Base-by-base conservation (phyloP, 192 early-diverging fungal species). In the Rhizophagus sp. region DNA sequence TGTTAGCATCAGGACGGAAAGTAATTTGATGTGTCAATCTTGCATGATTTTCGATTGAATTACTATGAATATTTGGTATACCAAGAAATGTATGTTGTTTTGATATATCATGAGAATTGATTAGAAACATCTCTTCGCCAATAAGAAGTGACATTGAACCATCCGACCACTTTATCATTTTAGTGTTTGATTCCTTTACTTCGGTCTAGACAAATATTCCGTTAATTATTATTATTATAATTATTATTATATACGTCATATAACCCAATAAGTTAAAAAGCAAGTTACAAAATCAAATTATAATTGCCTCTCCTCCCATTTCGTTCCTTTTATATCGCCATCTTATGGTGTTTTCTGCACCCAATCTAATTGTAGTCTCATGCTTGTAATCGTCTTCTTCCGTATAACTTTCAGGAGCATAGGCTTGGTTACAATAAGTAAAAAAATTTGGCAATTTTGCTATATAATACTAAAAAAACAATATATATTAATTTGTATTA, bases 91-190 rank as follows among this genome's bases (percentile, higher is more conserved):
- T 87, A 67, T 93, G 88, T 36, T 88, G 83, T 47, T 88, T 82
- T 25, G 72, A 79, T 63, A 90, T 85, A 10, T 85, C 72, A 25
- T 91, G 90, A 41, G 85, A 70, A 33, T 79, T 84, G 30, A 91
- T 90, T 78, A 94, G 92, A 86, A 94, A 95, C 64, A 90, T 83
- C 76, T 96, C 94, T 44, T 89, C 84, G 15, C 93, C 94, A 27
- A 96, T 80, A 5, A 94, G 83, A 12, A 96, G 79, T 4, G 95
- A 94, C 81, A 88, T 86, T 47, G 88, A 82, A 34, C 90, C 92
- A 81, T 96, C 93, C 15, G 90, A 91, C 95, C 95, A 95, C 47
- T 88, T 84, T 9, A 96, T 88, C 69, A 96, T 80, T 4, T 91
- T 90, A 2, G 93, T 89, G 81, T 95, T 94, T 25, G 93, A 93